Percentiles rank a stretch among this genome's conserved stretches.
These are phyloP conservation scores for Acanthamoeba triangularis DNA, from an alignment of 208 protist species.

Conservation along the genomic window DNA sequence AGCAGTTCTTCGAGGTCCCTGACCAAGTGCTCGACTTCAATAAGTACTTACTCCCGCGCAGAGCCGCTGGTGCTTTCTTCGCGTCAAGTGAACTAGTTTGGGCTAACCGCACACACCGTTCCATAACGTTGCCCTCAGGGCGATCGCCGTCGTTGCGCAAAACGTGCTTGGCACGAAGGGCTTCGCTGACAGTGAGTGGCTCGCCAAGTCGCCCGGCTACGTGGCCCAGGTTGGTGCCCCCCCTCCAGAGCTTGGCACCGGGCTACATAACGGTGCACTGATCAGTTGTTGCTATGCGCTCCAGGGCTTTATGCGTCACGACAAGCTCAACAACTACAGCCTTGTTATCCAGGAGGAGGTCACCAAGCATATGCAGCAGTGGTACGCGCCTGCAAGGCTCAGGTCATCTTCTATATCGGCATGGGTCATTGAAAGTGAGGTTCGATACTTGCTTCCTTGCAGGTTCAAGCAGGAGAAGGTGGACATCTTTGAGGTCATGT, in stretches of 20 bases:
- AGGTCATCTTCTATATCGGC: no score
- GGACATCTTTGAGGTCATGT: background rate
- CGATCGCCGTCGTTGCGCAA: background rate
- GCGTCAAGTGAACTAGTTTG: background rate
- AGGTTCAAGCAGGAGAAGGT: background rate
- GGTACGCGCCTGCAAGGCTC: no score
- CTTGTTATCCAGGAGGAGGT: background rate
- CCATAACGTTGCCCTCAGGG: background rate
- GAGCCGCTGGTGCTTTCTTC: background rate
- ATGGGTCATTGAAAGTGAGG: no score
- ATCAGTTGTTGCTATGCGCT: no score
- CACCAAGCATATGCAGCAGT: background rate
- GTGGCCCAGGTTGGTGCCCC: background rate
- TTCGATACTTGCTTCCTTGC: no score
- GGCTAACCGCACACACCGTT: no score
- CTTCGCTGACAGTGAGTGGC: background rate
- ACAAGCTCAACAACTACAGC: background rate
- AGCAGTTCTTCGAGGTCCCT: conserved; percentile 16
- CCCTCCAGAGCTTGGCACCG: no score
- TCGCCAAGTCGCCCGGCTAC: background rate
- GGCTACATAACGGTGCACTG: no score
- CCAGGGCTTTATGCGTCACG: conserved; percentile 22
- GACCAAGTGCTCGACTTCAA: conserved; percentile 5
- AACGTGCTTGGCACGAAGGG: background rate
- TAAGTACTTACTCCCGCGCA: background rate